These are phyloP conservation scores for Tilletia indica DNA, from an alignment of 1,284 basidiomycete genomes.

Conservation along the genomic window DNA sequence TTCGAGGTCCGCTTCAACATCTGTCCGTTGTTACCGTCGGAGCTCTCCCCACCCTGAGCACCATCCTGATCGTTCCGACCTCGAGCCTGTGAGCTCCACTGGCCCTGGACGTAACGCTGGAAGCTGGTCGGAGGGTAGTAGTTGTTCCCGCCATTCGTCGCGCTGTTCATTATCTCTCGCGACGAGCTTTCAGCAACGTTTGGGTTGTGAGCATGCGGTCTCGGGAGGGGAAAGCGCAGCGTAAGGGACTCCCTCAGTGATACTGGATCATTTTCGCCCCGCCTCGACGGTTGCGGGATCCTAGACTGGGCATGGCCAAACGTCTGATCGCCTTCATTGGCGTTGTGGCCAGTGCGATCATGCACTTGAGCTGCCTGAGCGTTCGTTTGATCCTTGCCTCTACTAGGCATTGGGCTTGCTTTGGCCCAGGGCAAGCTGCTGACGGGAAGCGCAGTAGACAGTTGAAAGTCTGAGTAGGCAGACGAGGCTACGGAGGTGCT, in stretches of 20 bases:
- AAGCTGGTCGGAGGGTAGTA: not conserved
- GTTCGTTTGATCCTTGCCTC: too few relatives aligned
- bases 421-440: not conserved
- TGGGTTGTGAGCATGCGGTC: not conserved
- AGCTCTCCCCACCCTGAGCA: too few relatives aligned
- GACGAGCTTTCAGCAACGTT: too few relatives aligned
- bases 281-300: too few relatives aligned
- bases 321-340: not conserved
- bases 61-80: too few relatives aligned
- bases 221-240: conserved; percentile 7
- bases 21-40: not conserved
- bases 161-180: not conserved
- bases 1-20: not conserved
- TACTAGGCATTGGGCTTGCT: too few relatives aligned
- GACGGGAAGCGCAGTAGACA: not conserved
- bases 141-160: not conserved
- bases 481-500: conserved; percentile 2
- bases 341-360: too few relatives aligned
- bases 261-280: not conserved
- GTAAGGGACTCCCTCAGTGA: not conserved
- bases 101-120: not conserved
- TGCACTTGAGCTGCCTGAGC: too few relatives aligned
- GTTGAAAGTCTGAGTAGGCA: conserved; percentile 7
- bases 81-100: too few relatives aligned
- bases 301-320: not conserved